A percentile compares a stretch with the other conserved stretches of the same genome.
These are phyloP conservation scores for Tetragonia tetragonoides DNA, from an alignment of 148 eudicot genomes.

Conservation along the genomic window DNA sequence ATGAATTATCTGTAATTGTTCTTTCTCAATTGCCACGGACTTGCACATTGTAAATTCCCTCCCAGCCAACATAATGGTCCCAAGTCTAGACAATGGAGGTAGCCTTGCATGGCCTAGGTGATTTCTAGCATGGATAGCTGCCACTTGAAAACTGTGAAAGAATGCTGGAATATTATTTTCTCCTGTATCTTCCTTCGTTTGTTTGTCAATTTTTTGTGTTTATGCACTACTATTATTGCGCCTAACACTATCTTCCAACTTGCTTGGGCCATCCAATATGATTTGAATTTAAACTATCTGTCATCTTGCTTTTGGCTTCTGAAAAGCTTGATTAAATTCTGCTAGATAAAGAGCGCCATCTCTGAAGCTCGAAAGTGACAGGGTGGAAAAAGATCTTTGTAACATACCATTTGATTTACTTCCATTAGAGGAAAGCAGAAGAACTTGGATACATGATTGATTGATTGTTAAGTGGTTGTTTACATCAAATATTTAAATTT, in stretches of 20 bases:
- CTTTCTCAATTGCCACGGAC: background rate
- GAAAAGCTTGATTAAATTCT: background rate
- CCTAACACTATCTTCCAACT: no score
- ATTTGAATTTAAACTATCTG: no score
- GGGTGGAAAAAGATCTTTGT: background rate
- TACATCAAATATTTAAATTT: background rate
- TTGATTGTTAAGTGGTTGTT: background rate
- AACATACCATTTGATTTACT: background rate
- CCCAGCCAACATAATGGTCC: background rate
- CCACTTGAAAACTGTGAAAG: background rate
- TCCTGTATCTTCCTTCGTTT: background rate
- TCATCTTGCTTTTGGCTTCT: background rate
- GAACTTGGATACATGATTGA: background rate
- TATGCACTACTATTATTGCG: background rate
- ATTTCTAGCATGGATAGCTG: background rate
- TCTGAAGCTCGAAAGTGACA: constrained; percentile 1
- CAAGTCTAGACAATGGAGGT: background rate
- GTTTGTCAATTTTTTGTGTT: background rate
- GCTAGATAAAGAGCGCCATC: background rate
- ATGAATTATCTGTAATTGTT: background rate
- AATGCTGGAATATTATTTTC: background rate
- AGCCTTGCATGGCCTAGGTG: background rate
- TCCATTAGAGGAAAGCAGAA: background rate
- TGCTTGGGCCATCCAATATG: no score
- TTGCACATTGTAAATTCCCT: background rate